These are phyloP conservation scores for Candida boidinii DNA, from an alignment of 805 yeast species.

Conservation along the genomic window DNA sequence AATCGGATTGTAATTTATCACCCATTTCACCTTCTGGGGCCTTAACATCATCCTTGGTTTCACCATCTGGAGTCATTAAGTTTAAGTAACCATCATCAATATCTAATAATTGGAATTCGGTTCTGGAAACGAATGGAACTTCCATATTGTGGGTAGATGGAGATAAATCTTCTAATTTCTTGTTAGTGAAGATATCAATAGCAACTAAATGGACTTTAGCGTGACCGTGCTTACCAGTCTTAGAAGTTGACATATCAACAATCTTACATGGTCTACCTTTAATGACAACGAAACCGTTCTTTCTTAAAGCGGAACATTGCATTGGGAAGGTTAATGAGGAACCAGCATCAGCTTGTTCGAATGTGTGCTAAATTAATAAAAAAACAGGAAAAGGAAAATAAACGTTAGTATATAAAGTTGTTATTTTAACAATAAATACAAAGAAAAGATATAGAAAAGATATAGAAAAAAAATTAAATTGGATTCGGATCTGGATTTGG, in stretches of 20 bases:
- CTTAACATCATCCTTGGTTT: constrained; percentile 98
- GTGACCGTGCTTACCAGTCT: constrained; percentile 99
- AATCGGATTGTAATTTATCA: constrained; percentile 82
- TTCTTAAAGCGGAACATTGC: constrained; percentile 99
- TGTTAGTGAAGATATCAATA: constrained; percentile 96
- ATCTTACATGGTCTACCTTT: constrained; percentile 99
- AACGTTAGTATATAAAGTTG: too few relatives aligned
- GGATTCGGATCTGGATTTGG: too few relatives aligned
- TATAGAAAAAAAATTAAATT: too few relatives aligned
- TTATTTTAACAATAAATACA: too few relatives aligned
- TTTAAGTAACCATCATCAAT: constrained; percentile 97
- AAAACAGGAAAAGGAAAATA: too few relatives aligned
- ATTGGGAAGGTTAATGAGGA: constrained; percentile 97
- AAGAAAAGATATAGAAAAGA: too few relatives aligned
- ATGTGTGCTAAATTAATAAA: constrained; percentile 61
- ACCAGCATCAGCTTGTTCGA: constrained; percentile 98
- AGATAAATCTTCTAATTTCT: constrained; percentile 99
- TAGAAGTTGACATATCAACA: constrained; percentile 99
- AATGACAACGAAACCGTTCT: constrained; percentile 98
- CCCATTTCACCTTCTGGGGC: constrained; percentile 98
- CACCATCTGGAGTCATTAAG: constrained; percentile 96
- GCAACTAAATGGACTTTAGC: constrained; percentile 99
- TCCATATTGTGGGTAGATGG: constrained; percentile 99
- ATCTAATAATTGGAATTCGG: constrained; percentile 94
- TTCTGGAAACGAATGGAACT: constrained; percentile 95